phyloP scores from a whole-genome alignment of 208 protist species.

The Acanthamoeba divionensis region DNA sequence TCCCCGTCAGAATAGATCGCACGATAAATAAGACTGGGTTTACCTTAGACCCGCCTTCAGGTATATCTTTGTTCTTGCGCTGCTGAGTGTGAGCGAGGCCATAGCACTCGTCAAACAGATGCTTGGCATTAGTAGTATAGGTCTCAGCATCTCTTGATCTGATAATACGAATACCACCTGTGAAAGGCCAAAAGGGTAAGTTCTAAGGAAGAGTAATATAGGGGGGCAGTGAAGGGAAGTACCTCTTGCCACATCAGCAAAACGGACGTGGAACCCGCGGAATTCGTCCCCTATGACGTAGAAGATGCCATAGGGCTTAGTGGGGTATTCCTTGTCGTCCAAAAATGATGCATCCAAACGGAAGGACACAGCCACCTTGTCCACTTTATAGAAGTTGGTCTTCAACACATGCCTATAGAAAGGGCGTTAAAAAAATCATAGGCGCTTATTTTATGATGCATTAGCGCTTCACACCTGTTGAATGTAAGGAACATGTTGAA shows the following conservation, averaged over 20 bases:
- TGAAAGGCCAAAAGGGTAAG: constrained; percentile 32
- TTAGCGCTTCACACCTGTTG: constrained; percentile 71
- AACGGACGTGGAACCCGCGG: constrained; percentile 92
- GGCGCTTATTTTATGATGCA: no score
- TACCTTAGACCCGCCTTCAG: constrained; percentile 94
- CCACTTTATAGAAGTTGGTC: constrained; percentile 94
- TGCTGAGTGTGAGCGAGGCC: constrained; percentile 94
- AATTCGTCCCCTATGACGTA: constrained; percentile 90
- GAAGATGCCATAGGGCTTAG: constrained; percentile 89
- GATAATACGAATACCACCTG: constrained; percentile 94
- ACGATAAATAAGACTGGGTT: constrained; percentile 63
- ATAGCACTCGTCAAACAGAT: constrained; percentile 95
- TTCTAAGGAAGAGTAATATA: background rate
- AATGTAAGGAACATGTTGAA: constrained; percentile 88
- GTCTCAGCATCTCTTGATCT: constrained; percentile 83
- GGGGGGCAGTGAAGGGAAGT: background rate
- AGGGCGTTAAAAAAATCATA: background rate
- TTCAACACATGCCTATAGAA: constrained; percentile 82
- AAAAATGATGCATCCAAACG: constrained; percentile 86
- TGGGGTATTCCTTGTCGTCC: constrained; percentile 77
- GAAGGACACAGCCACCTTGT: constrained; percentile 89
- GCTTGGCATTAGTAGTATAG: constrained; percentile 87
- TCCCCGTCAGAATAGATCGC: background rate
- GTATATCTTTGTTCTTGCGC: constrained; percentile 96
- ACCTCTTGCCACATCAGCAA: constrained; percentile 11